A percentile compares a stretch with the other conserved stretches of the same genome.
These are phyloP conservation scores for Pseudogymnoascus sp. DNA, from an alignment of 2,329 filamentous ascomycete genomes.

Conservation along the genomic window DNA sequence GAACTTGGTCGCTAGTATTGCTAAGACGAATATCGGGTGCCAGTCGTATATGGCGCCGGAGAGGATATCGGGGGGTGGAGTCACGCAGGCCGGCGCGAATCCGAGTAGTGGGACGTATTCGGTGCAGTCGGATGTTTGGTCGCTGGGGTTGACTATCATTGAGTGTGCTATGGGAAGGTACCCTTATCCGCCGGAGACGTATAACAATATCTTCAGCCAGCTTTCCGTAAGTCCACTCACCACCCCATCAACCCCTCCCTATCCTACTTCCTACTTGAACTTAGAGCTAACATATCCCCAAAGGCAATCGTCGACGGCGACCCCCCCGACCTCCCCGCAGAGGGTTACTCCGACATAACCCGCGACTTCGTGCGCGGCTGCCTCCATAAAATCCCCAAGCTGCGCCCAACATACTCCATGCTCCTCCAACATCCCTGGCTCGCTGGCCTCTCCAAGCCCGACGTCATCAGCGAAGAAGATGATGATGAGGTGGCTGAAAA, in stretches of 20 bases:
- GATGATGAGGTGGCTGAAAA: conserved; percentile 46
- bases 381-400: conserved; percentile 83
- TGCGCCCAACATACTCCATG: conserved; percentile 89
- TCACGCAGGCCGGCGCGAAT: conserved; percentile 61
- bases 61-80: conserved; percentile 79
- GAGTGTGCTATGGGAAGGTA: conserved; percentile 93
- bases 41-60: conserved; percentile 99
- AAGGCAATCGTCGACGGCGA: conserved; percentile 97
- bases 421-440: conserved; percentile 89
- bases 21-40: conserved; percentile 97
- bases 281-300: neutral
- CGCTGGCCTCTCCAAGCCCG: conserved; percentile 63
- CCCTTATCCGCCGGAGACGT: conserved; percentile 94
- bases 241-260: neutral
- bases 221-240: conserved; percentile 65
- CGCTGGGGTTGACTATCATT: conserved; percentile 85
- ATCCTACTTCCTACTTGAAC: neutral
- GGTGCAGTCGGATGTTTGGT: conserved; percentile 98
- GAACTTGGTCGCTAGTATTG: conserved; percentile 93
- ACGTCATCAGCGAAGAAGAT: conserved; percentile 58
- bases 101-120: conserved; percentile 80
- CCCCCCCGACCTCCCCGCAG: conserved; percentile 76
- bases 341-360: conserved; percentile 71
- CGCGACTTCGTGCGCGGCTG: conserved; percentile 84
- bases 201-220: conserved; percentile 97